A percentile compares a stretch with the other conserved stretches of the same genome.
Evolutionary conservation across 2,329 filamentous ascomycete genomes (phyloP).

Genomic region (Colletotrichum brevisporum): DNA sequence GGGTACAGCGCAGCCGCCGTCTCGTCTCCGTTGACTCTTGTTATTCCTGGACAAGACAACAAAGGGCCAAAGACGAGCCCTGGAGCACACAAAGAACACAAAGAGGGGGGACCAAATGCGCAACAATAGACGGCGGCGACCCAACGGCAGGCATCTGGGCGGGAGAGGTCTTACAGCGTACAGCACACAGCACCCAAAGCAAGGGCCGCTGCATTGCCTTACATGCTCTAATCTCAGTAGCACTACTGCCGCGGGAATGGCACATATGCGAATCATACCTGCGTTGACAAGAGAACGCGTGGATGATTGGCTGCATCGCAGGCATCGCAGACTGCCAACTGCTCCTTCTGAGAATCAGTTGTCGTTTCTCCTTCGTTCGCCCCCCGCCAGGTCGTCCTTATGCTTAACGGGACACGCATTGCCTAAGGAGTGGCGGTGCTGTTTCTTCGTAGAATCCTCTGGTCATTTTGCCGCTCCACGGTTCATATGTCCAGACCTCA

Average conservation of each 20-base stretch:
- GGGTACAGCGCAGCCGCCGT: conserved; percentile 27
- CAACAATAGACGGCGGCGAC: conserved; percentile 26
- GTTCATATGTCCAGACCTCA: conserved; percentile 14
- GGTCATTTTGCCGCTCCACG: neutral
- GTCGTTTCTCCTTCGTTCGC: neutral
- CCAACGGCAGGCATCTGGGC: conserved; percentile 6
- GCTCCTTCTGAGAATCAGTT: conserved; percentile 1
- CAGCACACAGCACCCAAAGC: conserved; percentile 7
- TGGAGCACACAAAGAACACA: conserved; percentile 21
- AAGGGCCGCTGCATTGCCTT: conserved; percentile 40
- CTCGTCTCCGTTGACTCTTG: neutral
- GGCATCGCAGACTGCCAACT: neutral
- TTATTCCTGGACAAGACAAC: conserved; percentile 1
- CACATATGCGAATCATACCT: conserved; percentile 60
- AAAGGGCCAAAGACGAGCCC: conserved; percentile 19
- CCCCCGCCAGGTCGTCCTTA: neutral
- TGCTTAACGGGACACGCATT: conserved; percentile 3
- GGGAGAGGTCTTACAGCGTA: conserved; percentile 26
- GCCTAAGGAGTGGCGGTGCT: conserved; percentile 14
- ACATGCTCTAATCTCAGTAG: conserved; percentile 37
- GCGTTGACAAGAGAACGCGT: conserved; percentile 47
- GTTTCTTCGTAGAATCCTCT: conserved; percentile 7
- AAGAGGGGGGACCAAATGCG: conserved; percentile 1
- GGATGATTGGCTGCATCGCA: conserved; percentile 34
- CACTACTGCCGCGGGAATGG: conserved; percentile 38